Conservation (phyloP, 2,329 filamentous ascomycete genomes). For the Chrysosporium keratinophilum region DNA sequence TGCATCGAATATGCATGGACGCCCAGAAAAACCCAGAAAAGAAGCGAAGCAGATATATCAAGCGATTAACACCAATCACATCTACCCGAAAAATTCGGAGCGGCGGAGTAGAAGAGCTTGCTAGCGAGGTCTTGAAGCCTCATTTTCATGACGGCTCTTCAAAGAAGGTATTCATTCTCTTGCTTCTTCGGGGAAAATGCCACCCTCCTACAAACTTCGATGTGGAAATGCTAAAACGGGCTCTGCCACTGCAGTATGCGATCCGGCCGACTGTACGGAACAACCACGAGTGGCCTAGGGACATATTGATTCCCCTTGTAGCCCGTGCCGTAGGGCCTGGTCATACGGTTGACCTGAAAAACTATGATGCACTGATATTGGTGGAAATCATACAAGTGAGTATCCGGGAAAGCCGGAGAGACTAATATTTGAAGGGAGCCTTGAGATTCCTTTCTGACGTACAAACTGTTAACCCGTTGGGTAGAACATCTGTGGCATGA, state of each 20-base stretch:
- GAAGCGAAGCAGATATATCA: constrained; percentile 49
- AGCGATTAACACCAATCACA: constrained; percentile 51
- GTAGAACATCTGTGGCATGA: constrained; percentile 55
- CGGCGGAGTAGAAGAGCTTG: constrained; percentile 48
- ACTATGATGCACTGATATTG: constrained; percentile 51
- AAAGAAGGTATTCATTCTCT: constrained; percentile 40
- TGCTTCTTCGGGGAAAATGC: neutral
- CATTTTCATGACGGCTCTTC: constrained; percentile 46
- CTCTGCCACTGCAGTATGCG: constrained; percentile 43
- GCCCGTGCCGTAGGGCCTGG: constrained; percentile 47
- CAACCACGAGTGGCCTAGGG: constrained; percentile 47
- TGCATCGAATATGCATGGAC: constrained; percentile 49
- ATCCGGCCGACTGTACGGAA: constrained; percentile 53
- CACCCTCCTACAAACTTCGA: neutral
- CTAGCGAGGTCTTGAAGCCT: constrained; percentile 47
- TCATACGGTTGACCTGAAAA: constrained; percentile 51
- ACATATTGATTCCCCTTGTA: constrained; percentile 50
- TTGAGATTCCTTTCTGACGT: neutral
- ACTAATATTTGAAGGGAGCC: neutral
- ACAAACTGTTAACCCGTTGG: constrained; percentile 9
- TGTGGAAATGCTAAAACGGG: neutral
- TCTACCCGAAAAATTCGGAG: constrained; percentile 48
- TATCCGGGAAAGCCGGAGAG: neutral
- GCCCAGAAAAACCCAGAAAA: constrained; percentile 42
- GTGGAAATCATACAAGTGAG: constrained; percentile 53